A percentile compares a stretch with the other conserved stretches of the same genome.
Conservation (phyloP, 768 basidiomycete genomes). For the Clitopilus hobsonii region DNA sequence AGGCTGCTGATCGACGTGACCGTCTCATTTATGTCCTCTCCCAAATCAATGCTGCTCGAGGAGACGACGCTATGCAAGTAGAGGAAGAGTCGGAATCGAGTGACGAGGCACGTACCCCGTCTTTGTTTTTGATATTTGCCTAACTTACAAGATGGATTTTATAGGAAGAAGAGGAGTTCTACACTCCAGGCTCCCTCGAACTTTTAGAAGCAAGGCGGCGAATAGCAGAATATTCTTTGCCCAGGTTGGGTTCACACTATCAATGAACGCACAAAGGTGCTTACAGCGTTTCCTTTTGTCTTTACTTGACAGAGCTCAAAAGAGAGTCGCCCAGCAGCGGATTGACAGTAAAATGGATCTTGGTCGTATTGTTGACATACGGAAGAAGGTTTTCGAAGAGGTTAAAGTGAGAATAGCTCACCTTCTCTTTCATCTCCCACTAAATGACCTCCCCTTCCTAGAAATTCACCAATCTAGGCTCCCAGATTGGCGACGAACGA, state of each 20-base stretch:
- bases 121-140: not conserved
- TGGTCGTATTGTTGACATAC: slow-evolving; percentile 83
- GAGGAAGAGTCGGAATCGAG: slow-evolving; percentile 70
- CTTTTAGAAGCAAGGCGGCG: slow-evolving; percentile 80
- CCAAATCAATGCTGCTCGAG: slow-evolving; percentile 86
- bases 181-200: slow-evolving; percentile 85
- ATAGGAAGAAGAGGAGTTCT: slow-evolving; percentile 87
- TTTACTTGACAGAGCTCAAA: slow-evolving; percentile 81
- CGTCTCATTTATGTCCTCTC: slow-evolving; percentile 93
- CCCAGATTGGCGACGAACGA: slow-evolving; percentile 96
- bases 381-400: slow-evolving; percentile 85
- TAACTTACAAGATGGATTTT: not conserved
- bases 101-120: slow-evolving; percentile 58
- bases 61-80: slow-evolving; percentile 73
- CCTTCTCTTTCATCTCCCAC: not conserved
- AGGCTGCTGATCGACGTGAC: slow-evolving; percentile 96
- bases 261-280: slow-evolving; percentile 63
- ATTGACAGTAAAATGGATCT: slow-evolving; percentile 86
- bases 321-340: slow-evolving; percentile 88
- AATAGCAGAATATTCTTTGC: slow-evolving; percentile 91
- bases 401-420: slow-evolving; percentile 64
- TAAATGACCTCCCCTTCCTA: slow-evolving; percentile 20
- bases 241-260: slow-evolving; percentile 79
- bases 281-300: slow-evolving; percentile 50
- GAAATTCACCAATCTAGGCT: slow-evolving; percentile 91